phyloP scores from a whole-genome alignment of 1,139 yeast genomes.

The Taphrina betulina region DNA sequence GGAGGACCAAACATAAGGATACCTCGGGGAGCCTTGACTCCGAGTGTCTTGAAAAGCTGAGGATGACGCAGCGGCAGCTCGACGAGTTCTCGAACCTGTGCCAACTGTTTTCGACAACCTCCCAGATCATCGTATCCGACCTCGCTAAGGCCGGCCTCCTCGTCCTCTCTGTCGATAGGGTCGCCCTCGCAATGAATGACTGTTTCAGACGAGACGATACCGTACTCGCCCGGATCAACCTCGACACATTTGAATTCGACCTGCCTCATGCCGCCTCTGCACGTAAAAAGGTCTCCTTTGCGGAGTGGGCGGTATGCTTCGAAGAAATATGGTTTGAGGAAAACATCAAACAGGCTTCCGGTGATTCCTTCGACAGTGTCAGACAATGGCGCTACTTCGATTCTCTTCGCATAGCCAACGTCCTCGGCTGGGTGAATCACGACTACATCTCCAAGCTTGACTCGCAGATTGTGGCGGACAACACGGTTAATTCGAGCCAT shows the following conservation, averaged over 20 bases:
- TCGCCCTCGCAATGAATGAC: slow-evolving; percentile 98
- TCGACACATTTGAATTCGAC: slow-evolving; percentile 98
- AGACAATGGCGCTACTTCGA: slow-evolving; percentile 94
- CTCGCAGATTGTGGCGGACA: slow-evolving; percentile 90
- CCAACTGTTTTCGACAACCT: slow-evolving; percentile 98
- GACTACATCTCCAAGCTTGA: slow-evolving; percentile 88
- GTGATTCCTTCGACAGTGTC: slow-evolving; percentile 98
- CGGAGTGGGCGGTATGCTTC: slow-evolving; percentile 99
- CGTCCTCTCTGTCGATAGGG: slow-evolving; percentile 98
- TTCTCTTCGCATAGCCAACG: slow-evolving; percentile 78
- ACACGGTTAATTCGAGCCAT: slow-evolving; percentile 92
- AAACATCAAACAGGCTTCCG: slow-evolving; percentile 95
- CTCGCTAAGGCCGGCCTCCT: slow-evolving; percentile 90
- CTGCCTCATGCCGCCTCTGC: slow-evolving; percentile 98
- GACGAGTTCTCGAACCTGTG: slow-evolving; percentile 94
- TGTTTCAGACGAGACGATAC: slow-evolving; percentile 98
- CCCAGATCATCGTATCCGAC: slow-evolving; percentile 99
- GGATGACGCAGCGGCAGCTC: slow-evolving; percentile 97
- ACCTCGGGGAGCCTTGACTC: slow-evolving; percentile 97
- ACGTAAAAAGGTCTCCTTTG: slow-evolving; percentile 94
- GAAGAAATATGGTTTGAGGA: slow-evolving; percentile 94
- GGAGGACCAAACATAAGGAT: slow-evolving; percentile 98
- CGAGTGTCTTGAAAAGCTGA: slow-evolving; percentile 91
- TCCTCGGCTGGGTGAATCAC: slow-evolving; percentile 96
- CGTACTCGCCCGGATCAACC: slow-evolving; percentile 95